Evolutionary conservation across 306 rosid genomes (phyloP).

Genomic region (Spatholobus suberectus): DNA sequence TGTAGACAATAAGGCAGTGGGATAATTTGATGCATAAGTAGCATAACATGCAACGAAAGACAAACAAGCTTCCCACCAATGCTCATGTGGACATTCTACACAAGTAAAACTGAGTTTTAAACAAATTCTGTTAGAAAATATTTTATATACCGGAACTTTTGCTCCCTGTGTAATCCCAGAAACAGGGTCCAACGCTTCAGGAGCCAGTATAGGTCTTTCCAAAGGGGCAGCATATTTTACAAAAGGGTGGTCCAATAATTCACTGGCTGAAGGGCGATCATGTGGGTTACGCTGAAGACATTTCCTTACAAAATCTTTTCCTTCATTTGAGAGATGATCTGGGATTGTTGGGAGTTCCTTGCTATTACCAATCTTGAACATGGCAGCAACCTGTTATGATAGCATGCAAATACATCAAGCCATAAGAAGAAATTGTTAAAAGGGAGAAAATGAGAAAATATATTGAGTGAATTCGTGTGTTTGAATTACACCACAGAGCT

Average conservation of each 20-base stretch:
- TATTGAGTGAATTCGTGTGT: too few relatives aligned
- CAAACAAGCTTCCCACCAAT: background rate
- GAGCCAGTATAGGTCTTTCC: constrained; percentile 72
- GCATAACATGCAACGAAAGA: background rate
- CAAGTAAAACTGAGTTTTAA: background rate
- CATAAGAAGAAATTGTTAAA: constrained; percentile 41
- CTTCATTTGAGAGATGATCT: constrained; percentile 82
- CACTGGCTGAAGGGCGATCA: constrained; percentile 81
- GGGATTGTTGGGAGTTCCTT: constrained; percentile 94
- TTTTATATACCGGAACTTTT: constrained; percentile 67
- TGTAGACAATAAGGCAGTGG: background rate
- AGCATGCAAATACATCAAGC: constrained; percentile 43
- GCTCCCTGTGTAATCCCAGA: constrained; percentile 68
- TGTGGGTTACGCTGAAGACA: constrained; percentile 92
- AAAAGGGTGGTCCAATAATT: constrained; percentile 91
- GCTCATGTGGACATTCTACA: constrained; percentile 9
- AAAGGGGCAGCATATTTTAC: constrained; percentile 86
- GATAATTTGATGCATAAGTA: background rate
- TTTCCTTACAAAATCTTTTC: constrained; percentile 83
- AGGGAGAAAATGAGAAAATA: too few relatives aligned
- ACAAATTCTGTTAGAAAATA: background rate
- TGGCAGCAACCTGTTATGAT: constrained; percentile 85
- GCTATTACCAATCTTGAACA: constrained; percentile 99
- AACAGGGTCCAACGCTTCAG: constrained; percentile 60
- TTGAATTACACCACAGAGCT: too few relatives aligned